Base-by-base conservation (phyloP, 768 basidiomycete species). In the Termitomyces heimii region DNA sequence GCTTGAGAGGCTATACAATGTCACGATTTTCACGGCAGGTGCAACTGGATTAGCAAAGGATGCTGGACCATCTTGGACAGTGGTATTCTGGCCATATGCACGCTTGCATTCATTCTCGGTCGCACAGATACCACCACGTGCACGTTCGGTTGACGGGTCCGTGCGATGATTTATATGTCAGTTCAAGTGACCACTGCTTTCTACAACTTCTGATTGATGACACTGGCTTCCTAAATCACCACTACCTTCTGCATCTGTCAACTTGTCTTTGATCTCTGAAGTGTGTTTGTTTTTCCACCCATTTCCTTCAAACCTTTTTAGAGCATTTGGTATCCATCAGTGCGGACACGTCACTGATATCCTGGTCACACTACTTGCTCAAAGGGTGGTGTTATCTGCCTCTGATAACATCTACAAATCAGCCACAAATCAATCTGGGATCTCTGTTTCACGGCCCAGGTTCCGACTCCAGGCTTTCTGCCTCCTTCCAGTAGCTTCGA, bases 401-500 rank as follows among this genome's bases (percentile, higher is more conserved):
- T 43, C 40, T 31, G 29, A 20, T 31, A 31, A 45, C 32, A 45
- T n/a, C 16, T 32, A 18, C 5, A 18, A n/a, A 37, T 14, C 22
- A 18, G 16, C 32, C 43, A 54, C 43, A 54, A 54, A 45, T n/a
- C 53, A 18, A 35, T 18, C 18, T 16, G 14, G 35, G 32, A 24
- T 44, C 29, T 22, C 31, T 40, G 18, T 28, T 20, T 13, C 20
- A 32, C 40, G 16, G 35, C 32, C 50, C 42, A 51, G 45, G 48
- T 42, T 53, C 37, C 31, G 29, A 22, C 37, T 44, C 51, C 24
- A 55, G 42, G 28, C 54, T 42, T 44, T 16, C 4, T 32, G 31
- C 18, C 29, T 47, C 22, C 52, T 32, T 49, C 29, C 46, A 42
- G 28, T 20, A 44, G 35, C 7, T 60, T 57, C 59, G 49, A 60